Conservation (phyloP, 768 basidiomycete genomes). For the Pisolithus microcarpus region DNA sequence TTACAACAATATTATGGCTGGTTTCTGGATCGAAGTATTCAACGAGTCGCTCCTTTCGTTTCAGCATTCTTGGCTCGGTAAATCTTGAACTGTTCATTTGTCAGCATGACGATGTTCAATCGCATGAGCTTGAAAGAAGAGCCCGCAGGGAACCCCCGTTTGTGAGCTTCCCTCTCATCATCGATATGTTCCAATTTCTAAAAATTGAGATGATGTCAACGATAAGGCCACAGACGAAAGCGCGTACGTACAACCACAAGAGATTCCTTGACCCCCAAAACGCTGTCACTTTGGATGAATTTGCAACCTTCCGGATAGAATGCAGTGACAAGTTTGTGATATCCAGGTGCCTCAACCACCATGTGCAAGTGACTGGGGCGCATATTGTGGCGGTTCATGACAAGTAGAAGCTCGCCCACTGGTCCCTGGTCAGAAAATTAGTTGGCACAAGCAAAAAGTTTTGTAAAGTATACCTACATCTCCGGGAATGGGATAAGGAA, state of each 20-base stretch:
- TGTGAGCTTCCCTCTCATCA: slow-evolving; percentile 46
- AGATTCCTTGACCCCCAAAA: slow-evolving; percentile 78
- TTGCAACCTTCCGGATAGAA: slow-evolving; percentile 67
- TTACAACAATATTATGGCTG: no score
- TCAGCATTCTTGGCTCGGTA: slow-evolving; percentile 17
- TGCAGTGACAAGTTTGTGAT: slow-evolving; percentile 64
- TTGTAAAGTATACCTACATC: slow-evolving; percentile 37
- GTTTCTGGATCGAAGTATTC: neutral
- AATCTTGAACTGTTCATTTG: slow-evolving; percentile 33
- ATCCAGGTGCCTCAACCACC: slow-evolving; percentile 64
- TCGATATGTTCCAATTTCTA: slow-evolving; percentile 49
- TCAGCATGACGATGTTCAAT: slow-evolving; percentile 40
- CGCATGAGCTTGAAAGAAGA: slow-evolving; percentile 43
- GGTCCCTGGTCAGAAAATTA: slow-evolving; percentile 44
- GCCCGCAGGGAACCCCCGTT: slow-evolving; percentile 41
- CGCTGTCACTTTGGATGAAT: slow-evolving; percentile 62
- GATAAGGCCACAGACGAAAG: neutral
- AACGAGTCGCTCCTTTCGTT: neutral
- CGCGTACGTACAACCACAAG: slow-evolving; percentile 57
- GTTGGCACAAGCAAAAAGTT: slow-evolving; percentile 2
- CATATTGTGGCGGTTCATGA: slow-evolving; percentile 62
- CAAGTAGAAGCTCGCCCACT: slow-evolving; percentile 53
- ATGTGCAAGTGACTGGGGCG: slow-evolving; percentile 80
- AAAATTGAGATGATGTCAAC: neutral
- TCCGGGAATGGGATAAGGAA: slow-evolving; percentile 67